Base-by-base conservation (phyloP, 768 basidiomycete species). In the Lactarius hatsudake region DNA sequence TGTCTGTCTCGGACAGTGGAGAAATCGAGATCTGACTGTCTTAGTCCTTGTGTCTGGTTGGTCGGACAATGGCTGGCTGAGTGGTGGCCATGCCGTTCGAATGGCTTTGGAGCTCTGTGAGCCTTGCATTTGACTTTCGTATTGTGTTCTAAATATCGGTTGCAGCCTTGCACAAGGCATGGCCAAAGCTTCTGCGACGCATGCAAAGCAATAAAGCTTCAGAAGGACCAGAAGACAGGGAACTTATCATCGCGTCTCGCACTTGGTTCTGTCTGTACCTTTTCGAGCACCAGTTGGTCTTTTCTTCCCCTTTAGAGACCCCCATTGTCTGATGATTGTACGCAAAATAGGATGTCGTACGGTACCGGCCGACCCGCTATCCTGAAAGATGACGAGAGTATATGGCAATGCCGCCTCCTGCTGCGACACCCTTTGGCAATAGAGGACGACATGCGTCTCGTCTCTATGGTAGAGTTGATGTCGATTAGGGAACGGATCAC, bases 1-100 rank as follows among this genome's bases (percentile, higher is more conserved):
- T 38, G 17, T 3, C 6, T 55, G 17, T 3, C 6, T 55, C 18
- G 17, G 18, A 65, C 42, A 26, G 17, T 32, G 57, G 63, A 36
- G 26, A 67, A 20, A 43, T 23, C 36, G 26, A 62, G 5, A 23
- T 48, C 32, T n/a, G 56, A 59, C n/a, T 65, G 61, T 54, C 64
- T 34, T 57, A 95, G 93, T 96, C 65, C 82, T 97, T 60, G 87
- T 96, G 23, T 91, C 95, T 42, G 94, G 94, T 6, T 98, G 94
- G 90, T 94, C 93, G 20, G 93, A 96, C 71, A 93, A 93, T 72
- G 93, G 93, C n/a, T 96, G 94, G 94, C 76, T 97, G 42, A 94
- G 90, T 71, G 92, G 93, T 12, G 94, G 93, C 12, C 96, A 97
- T 78, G 96, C 96, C n/a, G 94, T 97, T 10, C 85, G 95, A 60